Base-by-base conservation (phyloP, 2,329 filamentous ascomycete species). In the Aspergillus chevalieri region DNA sequence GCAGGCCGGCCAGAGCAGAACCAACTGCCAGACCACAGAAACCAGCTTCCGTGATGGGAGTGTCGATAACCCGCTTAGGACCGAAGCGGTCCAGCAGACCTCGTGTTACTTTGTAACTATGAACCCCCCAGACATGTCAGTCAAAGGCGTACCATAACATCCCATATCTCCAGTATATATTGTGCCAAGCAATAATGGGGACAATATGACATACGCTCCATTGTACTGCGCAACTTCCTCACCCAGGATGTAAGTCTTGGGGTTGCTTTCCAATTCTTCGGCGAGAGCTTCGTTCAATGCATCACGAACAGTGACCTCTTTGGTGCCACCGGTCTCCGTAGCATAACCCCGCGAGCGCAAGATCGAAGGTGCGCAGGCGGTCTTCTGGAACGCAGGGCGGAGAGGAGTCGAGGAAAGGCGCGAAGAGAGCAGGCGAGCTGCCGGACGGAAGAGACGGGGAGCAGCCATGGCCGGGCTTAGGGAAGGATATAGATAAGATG, bases 161-260 rank as follows among this genome's bases (percentile, higher is more conserved):
- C 46, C 21, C 17, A 52, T 26, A 46, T 14, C 24, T 21, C 17
- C 19, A 34, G 36, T 41, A 30, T 33, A 43, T n/a, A 48, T 38
- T 39, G 41, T 36, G 41, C 45, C 26, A 46, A 38, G 38, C 10
- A 22, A 22, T 33, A 34, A 33, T 44, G 49, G 9, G 10, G 41
- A 42, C 49, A 38, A 46, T 48, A 53, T 19, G 19, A 75, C 78
- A 71, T 74, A 83, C 79, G 92, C 92, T 80, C 93, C 93, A 74
- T 98, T 98, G 80, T 98, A 98, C 77, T 98, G 93, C 65, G 93
- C 93, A 67, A 98, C 93, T 78, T 98, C 93, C 80, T 98, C 93
- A 65, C 93, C 93, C 51, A 98, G 74, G 61, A 98, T 78, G 73
- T 96, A 98, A 63, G 96, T 91, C 80, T 96, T 97, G 57, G 86